Conservation (phyloP, 371 early-diverging fungal species). For the Chytridium lagenaria region DNA sequence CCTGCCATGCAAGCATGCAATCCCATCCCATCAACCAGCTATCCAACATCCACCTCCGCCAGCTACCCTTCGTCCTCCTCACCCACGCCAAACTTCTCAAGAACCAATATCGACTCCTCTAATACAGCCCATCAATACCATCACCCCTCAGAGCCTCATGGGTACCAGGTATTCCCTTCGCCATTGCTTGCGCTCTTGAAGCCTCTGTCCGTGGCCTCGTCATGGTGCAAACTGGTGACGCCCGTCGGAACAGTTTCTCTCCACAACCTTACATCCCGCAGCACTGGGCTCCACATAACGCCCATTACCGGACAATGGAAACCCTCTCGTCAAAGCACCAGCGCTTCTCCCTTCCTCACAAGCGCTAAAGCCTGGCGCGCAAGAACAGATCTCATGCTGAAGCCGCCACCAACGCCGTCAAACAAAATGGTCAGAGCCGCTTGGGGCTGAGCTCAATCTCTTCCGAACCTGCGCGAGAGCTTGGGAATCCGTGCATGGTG, state of each 20-base stretch:
- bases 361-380: conserved; percentile 2
- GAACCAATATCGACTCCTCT: too few species aligned
- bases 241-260: not conserved
- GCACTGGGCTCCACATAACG: not conserved
- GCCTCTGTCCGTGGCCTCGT: conserved; percentile 1
- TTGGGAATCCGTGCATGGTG: not conserved
- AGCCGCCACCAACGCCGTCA: conserved; percentile 9
- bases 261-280: not conserved
- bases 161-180: conserved; percentile 15
- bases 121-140: too few species aligned
- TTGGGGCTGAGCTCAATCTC: conserved; percentile 5
- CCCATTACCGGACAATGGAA: not conserved
- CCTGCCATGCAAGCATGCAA: not conserved
- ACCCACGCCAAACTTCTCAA: too few species aligned
- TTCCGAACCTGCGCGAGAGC: conserved; percentile 7
- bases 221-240: not conserved
- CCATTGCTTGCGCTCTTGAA: conserved; percentile 13
- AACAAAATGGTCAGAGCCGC: conserved; percentile 15
- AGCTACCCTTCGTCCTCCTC: too few species aligned
- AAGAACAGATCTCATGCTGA: not conserved
- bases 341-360: not conserved
- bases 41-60: not conserved
- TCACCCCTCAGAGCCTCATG: conserved; percentile 9
- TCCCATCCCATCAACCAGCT: not conserved
- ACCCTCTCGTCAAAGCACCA: not conserved